These are phyloP conservation scores for Hanseniaspora hatyaiensis DNA, from an alignment of 805 yeast genomes.

Conservation along the genomic window DNA sequence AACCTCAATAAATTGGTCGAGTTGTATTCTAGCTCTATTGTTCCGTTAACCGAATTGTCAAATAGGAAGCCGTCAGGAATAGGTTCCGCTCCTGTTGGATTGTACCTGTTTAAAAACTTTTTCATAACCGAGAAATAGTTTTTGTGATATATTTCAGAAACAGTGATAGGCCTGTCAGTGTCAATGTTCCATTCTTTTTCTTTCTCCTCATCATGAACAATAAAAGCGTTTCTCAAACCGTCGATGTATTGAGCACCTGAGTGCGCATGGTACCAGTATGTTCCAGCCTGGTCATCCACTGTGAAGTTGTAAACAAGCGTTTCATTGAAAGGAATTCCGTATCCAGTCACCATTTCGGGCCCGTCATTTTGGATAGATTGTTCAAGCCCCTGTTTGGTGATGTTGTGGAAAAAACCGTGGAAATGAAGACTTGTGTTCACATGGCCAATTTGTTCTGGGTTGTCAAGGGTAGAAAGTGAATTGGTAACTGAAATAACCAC, in stretches of 20 bases:
- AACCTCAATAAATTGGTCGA: slow-evolving; percentile 56
- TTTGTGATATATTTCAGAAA: slow-evolving; percentile 56
- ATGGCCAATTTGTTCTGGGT: slow-evolving; percentile 22
- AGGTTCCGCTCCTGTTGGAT: slow-evolving; percentile 81
- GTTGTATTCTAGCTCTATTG: slow-evolving; percentile 45
- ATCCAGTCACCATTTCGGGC: slow-evolving; percentile 66
- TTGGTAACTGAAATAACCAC: slow-evolving; percentile 50
- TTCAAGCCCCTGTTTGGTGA: slow-evolving; percentile 30
- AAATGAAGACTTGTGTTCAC: slow-evolving; percentile 53
- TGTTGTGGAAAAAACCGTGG: slow-evolving; percentile 65
- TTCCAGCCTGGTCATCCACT: slow-evolving; percentile 55
- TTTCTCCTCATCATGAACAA: slow-evolving; percentile 43
- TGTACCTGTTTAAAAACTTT: slow-evolving; percentile 48
- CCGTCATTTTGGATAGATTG: slow-evolving; percentile 54
- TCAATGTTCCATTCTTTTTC: slow-evolving; percentile 48
- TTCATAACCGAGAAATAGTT: slow-evolving; percentile 37
- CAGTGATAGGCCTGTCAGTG: slow-evolving; percentile 44
- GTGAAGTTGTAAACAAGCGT: slow-evolving; percentile 60
- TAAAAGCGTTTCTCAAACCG: slow-evolving; percentile 59
- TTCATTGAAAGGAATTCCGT: slow-evolving; percentile 63
- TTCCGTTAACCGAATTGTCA: slow-evolving; percentile 50
- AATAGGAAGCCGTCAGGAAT: slow-evolving; percentile 55
- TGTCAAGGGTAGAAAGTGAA: slow-evolving; percentile 32
- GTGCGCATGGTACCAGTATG: slow-evolving; percentile 81
- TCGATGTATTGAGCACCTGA: slow-evolving; percentile 68